Conservation (phyloP, 2,329 filamentous ascomycete species). For the Penicillium sp. region DNA sequence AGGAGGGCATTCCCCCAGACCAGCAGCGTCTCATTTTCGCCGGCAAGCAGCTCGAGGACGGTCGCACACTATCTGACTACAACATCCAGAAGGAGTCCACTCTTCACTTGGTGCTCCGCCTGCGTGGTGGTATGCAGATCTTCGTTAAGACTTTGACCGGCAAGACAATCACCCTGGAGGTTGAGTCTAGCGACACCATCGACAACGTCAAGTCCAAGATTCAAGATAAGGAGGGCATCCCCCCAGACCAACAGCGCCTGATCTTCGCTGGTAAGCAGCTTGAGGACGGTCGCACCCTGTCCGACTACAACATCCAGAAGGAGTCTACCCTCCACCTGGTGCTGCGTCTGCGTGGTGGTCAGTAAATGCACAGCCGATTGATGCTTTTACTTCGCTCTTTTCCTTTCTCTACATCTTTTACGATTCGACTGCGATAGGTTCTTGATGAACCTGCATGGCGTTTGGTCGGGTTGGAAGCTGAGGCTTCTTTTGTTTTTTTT, state of each 20-base stretch:
- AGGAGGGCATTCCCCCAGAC: constrained; percentile 88
- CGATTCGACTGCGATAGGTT: constrained; percentile 37
- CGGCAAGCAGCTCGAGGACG: constrained; percentile 92
- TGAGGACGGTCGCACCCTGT: constrained; percentile 58
- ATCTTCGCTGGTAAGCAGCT: constrained; percentile 74
- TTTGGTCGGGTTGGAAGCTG: constrained; percentile 43
- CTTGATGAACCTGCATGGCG: constrained; percentile 44
- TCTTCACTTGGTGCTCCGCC: constrained; percentile 78
- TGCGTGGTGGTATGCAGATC: constrained; percentile 84
- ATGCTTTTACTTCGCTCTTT: constrained; percentile 13
- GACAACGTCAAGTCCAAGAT: constrained; percentile 75
- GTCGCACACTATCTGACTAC: constrained; percentile 89
- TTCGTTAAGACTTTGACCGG: constrained; percentile 84
- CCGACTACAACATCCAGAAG: constrained; percentile 64
- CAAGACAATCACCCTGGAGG: constrained; percentile 73
- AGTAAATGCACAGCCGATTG: constrained; percentile 33
- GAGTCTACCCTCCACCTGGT: constrained; percentile 70
- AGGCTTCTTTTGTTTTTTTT: constrained; percentile 29
- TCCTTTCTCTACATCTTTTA: neutral
- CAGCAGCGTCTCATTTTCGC: constrained; percentile 94
- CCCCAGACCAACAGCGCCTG: constrained; percentile 72
- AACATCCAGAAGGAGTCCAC: constrained; percentile 95
- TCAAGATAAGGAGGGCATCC: constrained; percentile 82
- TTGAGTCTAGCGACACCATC: constrained; percentile 71
- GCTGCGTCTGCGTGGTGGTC: constrained; percentile 52